phyloP scores from a whole-genome alignment of 106 monocot genomes.

The Ottelia alismoides region DNA sequence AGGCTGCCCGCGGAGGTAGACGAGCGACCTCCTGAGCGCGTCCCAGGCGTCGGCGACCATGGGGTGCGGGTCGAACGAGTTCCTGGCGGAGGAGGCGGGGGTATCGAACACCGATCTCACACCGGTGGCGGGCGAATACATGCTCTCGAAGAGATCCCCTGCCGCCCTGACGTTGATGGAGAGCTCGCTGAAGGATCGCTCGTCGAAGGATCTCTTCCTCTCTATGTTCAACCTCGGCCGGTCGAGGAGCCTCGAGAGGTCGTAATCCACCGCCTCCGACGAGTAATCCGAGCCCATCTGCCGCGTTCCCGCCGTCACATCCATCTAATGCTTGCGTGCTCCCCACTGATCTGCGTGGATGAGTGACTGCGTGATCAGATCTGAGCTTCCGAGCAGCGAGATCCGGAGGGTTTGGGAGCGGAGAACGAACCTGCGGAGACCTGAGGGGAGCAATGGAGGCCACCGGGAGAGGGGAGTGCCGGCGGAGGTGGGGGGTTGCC shows the following conservation, averaged over 20 bases:
- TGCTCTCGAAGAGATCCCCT: conserved; percentile 28
- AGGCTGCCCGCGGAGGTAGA: conserved; percentile 51
- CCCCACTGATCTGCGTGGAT: no score
- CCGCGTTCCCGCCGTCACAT: conserved; percentile 13
- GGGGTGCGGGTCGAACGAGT: conserved; percentile 65
- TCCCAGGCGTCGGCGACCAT: conserved; percentile 84
- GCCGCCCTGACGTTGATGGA: conserved; percentile 25
- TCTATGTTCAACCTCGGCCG: conserved; percentile 57
- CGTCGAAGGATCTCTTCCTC: conserved; percentile 81
- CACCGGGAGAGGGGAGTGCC: no score
- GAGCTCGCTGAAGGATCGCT: conserved; percentile 68
- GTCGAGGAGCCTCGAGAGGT: conserved; percentile 39
- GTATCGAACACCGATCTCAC: conserved; percentile 36
- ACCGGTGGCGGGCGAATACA: conserved; percentile 33
- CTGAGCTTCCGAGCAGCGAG: no score
- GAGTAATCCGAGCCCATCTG: conserved; percentile 36
- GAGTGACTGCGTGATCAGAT: no score
- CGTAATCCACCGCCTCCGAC: conserved; percentile 39
- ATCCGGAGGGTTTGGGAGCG: no score
- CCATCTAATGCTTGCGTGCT: no score
- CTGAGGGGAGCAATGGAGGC: no score
- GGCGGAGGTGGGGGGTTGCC: no score
- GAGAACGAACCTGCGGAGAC: no score
- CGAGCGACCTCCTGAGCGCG: conserved; percentile 54
- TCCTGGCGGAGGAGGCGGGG: conserved; percentile 26